phyloP scores from a whole-genome alignment of 805 yeast species.

The Lachancea lanzarotensis region DNA sequence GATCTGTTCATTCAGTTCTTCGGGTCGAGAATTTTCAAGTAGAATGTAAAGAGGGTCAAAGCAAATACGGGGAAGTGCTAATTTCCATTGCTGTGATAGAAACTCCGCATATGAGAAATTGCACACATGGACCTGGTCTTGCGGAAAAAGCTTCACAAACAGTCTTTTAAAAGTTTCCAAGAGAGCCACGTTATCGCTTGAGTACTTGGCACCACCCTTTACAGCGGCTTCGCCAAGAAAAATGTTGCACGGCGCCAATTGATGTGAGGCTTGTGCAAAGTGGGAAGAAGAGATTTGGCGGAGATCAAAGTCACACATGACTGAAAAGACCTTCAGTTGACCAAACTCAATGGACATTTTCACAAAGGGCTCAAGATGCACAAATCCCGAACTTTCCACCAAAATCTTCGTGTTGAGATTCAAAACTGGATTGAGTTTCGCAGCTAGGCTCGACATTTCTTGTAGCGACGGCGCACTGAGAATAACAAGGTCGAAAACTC shows the following conservation, averaged over 20 bases:
- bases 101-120: conserved; percentile 39
- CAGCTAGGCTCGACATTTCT: conserved; percentile 40
- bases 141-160: conserved; percentile 28
- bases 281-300: conserved; percentile 34
- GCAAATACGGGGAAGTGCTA: conserved; percentile 71
- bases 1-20: conserved; percentile 53
- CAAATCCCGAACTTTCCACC: conserved; percentile 64
- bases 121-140: conserved; percentile 36
- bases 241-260: conserved; percentile 40
- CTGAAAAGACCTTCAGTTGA: conserved; percentile 41
- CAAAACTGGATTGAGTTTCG: conserved; percentile 34
- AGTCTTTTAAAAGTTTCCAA: conserved; percentile 28
- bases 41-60: conserved; percentile 70
- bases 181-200: conserved; percentile 16
- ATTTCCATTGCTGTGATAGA: conserved; percentile 74
- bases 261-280: conserved; percentile 33
- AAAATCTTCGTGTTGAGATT: conserved; percentile 45
- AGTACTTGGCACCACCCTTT: conserved; percentile 15
- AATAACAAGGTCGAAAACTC: conserved; percentile 39
- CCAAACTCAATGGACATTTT: conserved; percentile 37
- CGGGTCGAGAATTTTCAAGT: conserved; percentile 65
- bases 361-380: conserved; percentile 66
- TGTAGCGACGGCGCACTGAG: conserved; percentile 46
- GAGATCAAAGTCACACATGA: conserved; percentile 58
- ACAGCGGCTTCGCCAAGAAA: conserved; percentile 36